phyloP scores from a whole-genome alignment of 345 rosid genomes.

The Cardamine occulta region DNA sequence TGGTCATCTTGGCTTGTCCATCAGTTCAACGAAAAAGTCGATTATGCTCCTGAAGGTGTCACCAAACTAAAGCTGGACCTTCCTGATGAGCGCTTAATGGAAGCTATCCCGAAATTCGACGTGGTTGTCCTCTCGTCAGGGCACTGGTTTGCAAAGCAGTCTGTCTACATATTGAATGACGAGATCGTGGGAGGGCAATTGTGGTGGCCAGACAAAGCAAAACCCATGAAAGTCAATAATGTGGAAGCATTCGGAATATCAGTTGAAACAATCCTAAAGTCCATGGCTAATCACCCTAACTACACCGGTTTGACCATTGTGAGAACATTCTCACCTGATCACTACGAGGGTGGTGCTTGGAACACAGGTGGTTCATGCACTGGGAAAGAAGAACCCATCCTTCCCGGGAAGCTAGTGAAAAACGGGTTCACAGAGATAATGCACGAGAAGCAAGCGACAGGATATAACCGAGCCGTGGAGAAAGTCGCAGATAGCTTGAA shows the following conservation, averaged over 20 bases:
- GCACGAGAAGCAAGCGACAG: slow-evolving; percentile 81
- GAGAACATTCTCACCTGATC: slow-evolving; percentile 93
- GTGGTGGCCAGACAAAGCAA: slow-evolving; percentile 89
- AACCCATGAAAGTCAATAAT: slow-evolving; percentile 73
- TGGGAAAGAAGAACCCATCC: slow-evolving; percentile 76
- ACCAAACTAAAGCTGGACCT: slow-evolving; percentile 86
- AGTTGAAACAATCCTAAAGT: slow-evolving; percentile 73
- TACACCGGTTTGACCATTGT: slow-evolving; percentile 78
- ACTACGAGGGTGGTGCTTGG: slow-evolving; percentile 98
- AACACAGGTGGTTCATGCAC: slow-evolving; percentile 98
- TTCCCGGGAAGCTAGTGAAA: slow-evolving; percentile 63
- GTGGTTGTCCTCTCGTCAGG: slow-evolving; percentile 90
- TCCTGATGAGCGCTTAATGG: slow-evolving; percentile 76
- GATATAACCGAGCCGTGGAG: slow-evolving; percentile 53
- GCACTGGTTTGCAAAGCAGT: slow-evolving; percentile 98
- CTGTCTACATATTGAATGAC: slow-evolving; percentile 76
- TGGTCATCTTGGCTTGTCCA: slow-evolving; percentile 99
- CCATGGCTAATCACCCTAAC: slow-evolving; percentile 72
- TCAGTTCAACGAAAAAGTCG: slow-evolving; percentile 61
- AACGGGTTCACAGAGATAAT: slow-evolving; percentile 78
- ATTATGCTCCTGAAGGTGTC: slow-evolving; percentile 75
- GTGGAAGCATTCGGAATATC: slow-evolving; percentile 89
- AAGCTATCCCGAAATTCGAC: slow-evolving; percentile 65
- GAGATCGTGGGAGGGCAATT: slow-evolving; percentile 93
- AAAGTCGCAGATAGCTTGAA: slow-evolving; percentile 51